A percentile compares a stretch with the other conserved stretches of the same genome.
phyloP scores from a whole-genome alignment of 495 filamentous ascomycete genomes.

The Elasticomyces elasticus region DNA sequence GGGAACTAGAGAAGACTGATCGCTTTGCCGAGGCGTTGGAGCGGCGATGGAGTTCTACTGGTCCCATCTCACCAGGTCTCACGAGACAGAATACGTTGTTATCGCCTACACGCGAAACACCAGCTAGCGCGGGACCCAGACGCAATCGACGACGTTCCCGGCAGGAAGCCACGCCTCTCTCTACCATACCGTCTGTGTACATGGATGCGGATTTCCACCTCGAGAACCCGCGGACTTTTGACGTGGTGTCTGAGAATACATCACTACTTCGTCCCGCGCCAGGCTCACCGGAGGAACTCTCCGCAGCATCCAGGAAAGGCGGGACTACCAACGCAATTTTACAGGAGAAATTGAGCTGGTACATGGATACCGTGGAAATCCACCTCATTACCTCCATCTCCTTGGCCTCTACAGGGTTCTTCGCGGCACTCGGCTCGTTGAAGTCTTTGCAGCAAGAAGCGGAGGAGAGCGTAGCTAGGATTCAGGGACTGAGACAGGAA shows the following conservation, averaged over 20 bases:
- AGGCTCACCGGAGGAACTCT: conserved; percentile 25
- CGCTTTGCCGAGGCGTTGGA: conserved; percentile 41
- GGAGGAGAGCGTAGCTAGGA: conserved; percentile 78
- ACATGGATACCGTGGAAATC: conserved; percentile 98
- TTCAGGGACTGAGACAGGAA: conserved; percentile 70
- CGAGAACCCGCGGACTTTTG: conserved; percentile 93
- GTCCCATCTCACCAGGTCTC: conserved; percentile 13
- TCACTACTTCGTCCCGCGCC: conserved; percentile 66
- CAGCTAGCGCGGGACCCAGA: background rate
- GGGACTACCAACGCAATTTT: conserved; percentile 89
- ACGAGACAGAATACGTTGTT: conserved; percentile 35
- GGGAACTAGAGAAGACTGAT: conserved; percentile 41
- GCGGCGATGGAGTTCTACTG: conserved; percentile 14
- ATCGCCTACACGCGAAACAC: conserved; percentile 28
- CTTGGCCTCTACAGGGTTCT: conserved; percentile 89
- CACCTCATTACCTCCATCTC: conserved; percentile 96
- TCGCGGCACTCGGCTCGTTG: conserved; percentile 84
- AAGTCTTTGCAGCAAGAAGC: conserved; percentile 86
- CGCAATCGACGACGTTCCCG: conserved; percentile 43
- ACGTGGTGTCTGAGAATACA: conserved; percentile 90
- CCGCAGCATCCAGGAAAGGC: conserved; percentile 62
- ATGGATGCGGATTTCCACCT: conserved; percentile 93
- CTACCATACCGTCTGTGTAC: conserved; percentile 85
- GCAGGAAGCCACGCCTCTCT: conserved; percentile 69
- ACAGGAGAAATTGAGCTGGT: conserved; percentile 99